Base-by-base conservation (phyloP, 2,329 filamentous ascomycete species). In the Lachnellula cervina region DNA sequence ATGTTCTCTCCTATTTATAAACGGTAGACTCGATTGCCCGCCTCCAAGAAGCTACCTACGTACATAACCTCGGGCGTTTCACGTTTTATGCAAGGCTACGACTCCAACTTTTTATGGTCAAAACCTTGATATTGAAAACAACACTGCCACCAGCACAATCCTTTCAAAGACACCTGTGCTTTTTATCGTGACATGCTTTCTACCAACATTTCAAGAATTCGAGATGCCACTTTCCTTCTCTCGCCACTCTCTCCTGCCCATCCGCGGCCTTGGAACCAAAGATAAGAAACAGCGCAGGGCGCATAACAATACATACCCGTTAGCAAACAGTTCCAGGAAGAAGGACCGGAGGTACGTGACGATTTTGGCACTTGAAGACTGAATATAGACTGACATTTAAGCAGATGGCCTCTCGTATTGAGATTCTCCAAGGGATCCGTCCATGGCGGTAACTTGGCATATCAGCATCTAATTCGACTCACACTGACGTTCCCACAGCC, bases 371-470 rank as follows among this genome's bases (percentile, higher is more conserved):
- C 19, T 42, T 2, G n/a, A 32, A 16, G 21, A 34, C 6, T 35
- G n/a, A 28, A 23, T 34, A 13, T 13, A 37, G 32, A 32, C 47
- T 59, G 54, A 61, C 16, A 49, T 45, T 25, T 69, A 73, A 4
- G 21, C 34, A 80, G 83, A 70, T 80, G 82, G 74, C 83, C 83
- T 16, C 74, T 87, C 5, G 83, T 85, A 16, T 74, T 86, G 44
- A 78, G 83, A 59, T 84, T 86, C 69, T 77, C 80, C 67, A 85
- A 85, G 67, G 83, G 83, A 49, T 80, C 82, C 3, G 80, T 87
- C 53, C 83, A 87, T 68, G 71, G 70, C 55, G 58, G 66, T 69
- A 61, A 25, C 59, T 54, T 32, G 9, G 16, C 21, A 38, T 49
- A 32, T 25, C 34, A 21, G 43, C 35, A 25, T 34, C 21, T 19